Conservation (phyloP, 140 eudicot genomes). For the Ambrosia hybrid region DNA sequence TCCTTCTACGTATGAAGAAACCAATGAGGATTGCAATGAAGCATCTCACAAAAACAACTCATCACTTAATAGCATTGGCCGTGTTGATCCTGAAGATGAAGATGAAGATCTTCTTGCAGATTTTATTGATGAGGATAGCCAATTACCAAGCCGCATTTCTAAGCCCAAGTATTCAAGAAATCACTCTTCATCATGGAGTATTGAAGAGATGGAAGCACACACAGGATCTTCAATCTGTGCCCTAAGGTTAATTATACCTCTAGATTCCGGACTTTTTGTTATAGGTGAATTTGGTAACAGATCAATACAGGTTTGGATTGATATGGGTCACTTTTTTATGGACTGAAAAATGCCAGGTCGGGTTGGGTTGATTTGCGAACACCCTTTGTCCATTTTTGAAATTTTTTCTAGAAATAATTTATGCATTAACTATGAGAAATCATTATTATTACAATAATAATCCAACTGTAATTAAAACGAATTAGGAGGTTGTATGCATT, state of each 20-base stretch:
- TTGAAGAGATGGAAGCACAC: conserved; percentile 62
- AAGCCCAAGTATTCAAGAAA: conserved; percentile 50
- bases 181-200: conserved; percentile 50
- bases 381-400: background rate
- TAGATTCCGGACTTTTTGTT: background rate
- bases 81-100: conserved; percentile 69
- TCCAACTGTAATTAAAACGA: too few relatives aligned
- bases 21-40: conserved; percentile 30
- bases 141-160: conserved; percentile 86
- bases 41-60: conserved; percentile 27
- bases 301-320: conserved; percentile 1
- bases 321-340: background rate
- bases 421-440: too few relatives aligned
- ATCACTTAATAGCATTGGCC: conserved; percentile 46
- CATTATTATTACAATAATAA: too few relatives aligned
- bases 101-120: conserved; percentile 98
- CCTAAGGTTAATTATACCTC: conserved; percentile 48
- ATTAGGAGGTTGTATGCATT: too few relatives aligned
- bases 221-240: conserved; percentile 92
- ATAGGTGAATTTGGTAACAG: background rate
- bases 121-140: conserved; percentile 98
- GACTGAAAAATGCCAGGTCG: background rate
- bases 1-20: conserved; percentile 40
- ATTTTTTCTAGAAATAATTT: too few relatives aligned
- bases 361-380: background rate